phyloP scores from a whole-genome alignment of 2,329 filamentous ascomycete species.

The Pseudocercospora cruenta region DNA sequence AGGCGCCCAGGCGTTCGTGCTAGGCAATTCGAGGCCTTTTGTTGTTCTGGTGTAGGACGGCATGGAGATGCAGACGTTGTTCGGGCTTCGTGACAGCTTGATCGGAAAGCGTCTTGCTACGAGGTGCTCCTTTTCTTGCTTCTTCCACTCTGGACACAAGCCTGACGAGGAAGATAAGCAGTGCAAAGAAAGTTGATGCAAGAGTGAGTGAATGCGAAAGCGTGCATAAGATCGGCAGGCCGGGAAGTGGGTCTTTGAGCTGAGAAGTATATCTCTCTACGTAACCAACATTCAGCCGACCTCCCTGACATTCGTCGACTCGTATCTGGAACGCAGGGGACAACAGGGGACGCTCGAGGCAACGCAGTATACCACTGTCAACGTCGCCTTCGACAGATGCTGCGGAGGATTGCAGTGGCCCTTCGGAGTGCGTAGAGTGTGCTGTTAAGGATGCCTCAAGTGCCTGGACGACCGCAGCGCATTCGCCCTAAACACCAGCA shows the following conservation, averaged over 20 bases:
- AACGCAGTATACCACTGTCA: background rate
- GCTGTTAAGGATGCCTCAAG: conserved; percentile 13
- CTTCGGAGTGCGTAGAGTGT: background rate
- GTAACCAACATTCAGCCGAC: background rate
- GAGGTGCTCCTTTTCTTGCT: background rate
- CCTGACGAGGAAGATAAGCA: background rate
- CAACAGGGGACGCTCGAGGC: background rate
- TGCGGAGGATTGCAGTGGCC: background rate
- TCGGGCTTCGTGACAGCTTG: background rate
- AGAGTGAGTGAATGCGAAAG: background rate
- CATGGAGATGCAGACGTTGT: background rate
- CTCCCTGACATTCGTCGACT: background rate
- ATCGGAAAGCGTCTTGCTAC: background rate
- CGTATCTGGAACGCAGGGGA: background rate
- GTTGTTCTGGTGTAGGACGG: background rate
- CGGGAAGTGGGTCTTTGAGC: background rate
- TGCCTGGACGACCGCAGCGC: conserved; percentile 50
- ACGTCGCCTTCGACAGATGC: background rate
- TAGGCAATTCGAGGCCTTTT: background rate
- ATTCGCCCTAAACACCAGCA: conserved; percentile 95
- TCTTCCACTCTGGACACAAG: background rate
- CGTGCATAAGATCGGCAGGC: background rate
- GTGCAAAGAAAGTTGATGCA: background rate
- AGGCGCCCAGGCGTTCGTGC: background rate
- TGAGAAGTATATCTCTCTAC: background rate